A percentile compares a stretch with the other conserved stretches of the same genome.
Evolutionary conservation across 306 rosid genomes (phyloP).

Genomic region (Vigna radiata): DNA sequence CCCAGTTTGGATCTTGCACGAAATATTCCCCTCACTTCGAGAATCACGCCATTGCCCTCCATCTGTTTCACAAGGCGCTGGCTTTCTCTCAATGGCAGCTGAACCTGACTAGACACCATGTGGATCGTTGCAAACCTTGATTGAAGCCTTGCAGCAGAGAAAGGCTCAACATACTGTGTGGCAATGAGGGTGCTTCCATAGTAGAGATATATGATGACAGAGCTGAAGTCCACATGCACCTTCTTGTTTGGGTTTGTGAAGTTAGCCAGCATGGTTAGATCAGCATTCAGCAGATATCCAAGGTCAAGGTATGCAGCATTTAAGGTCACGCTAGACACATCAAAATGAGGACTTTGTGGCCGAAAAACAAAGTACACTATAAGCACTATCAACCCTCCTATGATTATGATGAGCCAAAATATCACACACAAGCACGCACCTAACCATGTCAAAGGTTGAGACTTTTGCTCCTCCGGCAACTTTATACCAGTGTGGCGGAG

Average conservation of each 20-base stretch:
- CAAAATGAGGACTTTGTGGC: conserved; percentile 77
- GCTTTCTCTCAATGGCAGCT: conserved; percentile 61
- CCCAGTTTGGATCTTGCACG: conserved; percentile 78
- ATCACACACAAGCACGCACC: conserved; percentile 68
- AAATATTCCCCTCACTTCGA: conserved; percentile 68
- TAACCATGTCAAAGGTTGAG: conserved; percentile 63
- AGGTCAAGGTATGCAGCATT: conserved; percentile 92
- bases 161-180: conserved; percentile 69
- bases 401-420: conserved; percentile 76
- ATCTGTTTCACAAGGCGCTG: conserved; percentile 67
- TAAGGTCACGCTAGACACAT: conserved; percentile 64
- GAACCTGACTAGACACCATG: conserved; percentile 77
- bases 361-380: conserved; percentile 83
- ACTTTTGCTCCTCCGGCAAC: conserved; percentile 38
- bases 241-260: conserved; percentile 93
- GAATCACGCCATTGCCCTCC: conserved; percentile 60
- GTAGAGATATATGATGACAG: conserved; percentile 60
- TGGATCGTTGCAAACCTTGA: conserved; percentile 68
- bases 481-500: not conserved
- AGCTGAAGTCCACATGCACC: conserved; percentile 78
- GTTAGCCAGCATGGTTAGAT: conserved; percentile 76
- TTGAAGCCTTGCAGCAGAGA: conserved; percentile 62
- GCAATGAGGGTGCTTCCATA: conserved; percentile 77
- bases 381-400: conserved; percentile 80
- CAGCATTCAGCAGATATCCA: conserved; percentile 91